phyloP scores from a whole-genome alignment of 2,329 filamentous ascomycete species.

The Pyricularia sp. region DNA sequence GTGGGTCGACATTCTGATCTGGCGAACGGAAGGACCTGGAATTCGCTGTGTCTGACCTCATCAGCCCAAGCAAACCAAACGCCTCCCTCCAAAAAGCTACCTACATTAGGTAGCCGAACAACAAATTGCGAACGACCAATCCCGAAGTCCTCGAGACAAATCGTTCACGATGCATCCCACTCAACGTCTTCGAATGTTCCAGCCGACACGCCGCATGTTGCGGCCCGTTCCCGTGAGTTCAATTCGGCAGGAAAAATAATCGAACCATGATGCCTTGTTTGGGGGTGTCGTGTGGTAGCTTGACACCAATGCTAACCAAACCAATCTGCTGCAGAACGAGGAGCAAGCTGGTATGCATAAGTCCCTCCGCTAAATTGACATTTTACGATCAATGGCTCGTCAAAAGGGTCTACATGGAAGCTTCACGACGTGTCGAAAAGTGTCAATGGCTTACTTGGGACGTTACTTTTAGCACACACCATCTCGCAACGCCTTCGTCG shows the following conservation, averaged over 20 bases:
- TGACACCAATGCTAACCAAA: conserved; percentile 12
- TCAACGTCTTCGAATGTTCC: conserved; percentile 57
- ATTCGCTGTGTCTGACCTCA: conserved; percentile 1
- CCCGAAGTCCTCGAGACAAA: conserved; percentile 8
- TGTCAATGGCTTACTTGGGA: conserved; percentile 7
- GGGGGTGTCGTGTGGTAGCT: conserved; percentile 9
- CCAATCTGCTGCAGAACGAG: conserved; percentile 44
- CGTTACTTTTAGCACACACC: conserved; percentile 64
- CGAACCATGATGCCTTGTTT: conserved; percentile 7
- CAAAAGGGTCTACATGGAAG: background rate
- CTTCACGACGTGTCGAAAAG: background rate
- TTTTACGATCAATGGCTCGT: background rate
- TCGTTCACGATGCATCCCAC: conserved; percentile 54
- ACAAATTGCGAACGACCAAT: background rate
- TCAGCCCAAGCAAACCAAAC: background rate
- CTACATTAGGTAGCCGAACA: conserved; percentile 3
- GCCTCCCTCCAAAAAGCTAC: background rate
- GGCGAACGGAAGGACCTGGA: background rate
- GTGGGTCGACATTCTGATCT: background rate
- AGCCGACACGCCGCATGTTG: conserved; percentile 57
- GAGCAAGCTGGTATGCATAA: conserved; percentile 54
- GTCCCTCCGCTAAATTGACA: conserved; percentile 8
- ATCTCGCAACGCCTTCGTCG: conserved; percentile 90
- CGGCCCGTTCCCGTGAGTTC: conserved; percentile 58
- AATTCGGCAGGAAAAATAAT: background rate